Conservation (phyloP, 2,329 filamentous ascomycete genomes). For the Peltaster fructicola region DNA sequence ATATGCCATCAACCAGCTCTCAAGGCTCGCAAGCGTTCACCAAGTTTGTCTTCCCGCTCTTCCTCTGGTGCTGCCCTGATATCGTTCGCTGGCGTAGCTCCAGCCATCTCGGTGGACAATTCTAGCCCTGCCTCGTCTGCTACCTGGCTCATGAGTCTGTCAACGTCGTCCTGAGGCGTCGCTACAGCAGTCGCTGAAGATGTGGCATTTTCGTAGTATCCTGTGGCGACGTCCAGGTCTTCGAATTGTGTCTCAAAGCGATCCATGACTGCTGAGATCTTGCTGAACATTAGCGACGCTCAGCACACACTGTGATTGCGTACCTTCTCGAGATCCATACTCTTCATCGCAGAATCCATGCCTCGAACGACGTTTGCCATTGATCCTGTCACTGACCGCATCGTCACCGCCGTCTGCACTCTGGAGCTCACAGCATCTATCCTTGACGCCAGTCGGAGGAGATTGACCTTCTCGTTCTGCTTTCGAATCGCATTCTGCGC, state of each 20-base stretch:
- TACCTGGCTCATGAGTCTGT: slow-evolving; percentile 67
- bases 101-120: slow-evolving; percentile 54
- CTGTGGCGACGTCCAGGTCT: slow-evolving; percentile 33
- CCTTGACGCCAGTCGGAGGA: slow-evolving; percentile 37
- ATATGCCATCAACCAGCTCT: slow-evolving; percentile 2
- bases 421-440: slow-evolving; percentile 42
- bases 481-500: slow-evolving; percentile 46
- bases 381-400: slow-evolving; percentile 41
- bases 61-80: slow-evolving; percentile 48
- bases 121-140: slow-evolving; percentile 80
- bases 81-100: slow-evolving; percentile 36
- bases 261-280: slow-evolving; percentile 50
- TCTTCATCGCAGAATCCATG: slow-evolving; percentile 45
- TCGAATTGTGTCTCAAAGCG: slow-evolving; percentile 42
- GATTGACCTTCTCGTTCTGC: slow-evolving; percentile 43
- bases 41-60: slow-evolving; percentile 61
- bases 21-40: slow-evolving; percentile 38
- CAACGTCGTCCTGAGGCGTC: slow-evolving; percentile 68
- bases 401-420: slow-evolving; percentile 46
- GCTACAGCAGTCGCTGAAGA: slow-evolving; percentile 57
- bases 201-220: slow-evolving; percentile 76
- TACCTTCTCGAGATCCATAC: slow-evolving; percentile 46
- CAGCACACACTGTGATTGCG: slow-evolving; percentile 5
- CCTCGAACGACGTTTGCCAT: slow-evolving; percentile 46
- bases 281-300: slow-evolving; percentile 1